Conservation (phyloP, 148 eudicot genomes). For the Nepenthes gracilis region DNA sequence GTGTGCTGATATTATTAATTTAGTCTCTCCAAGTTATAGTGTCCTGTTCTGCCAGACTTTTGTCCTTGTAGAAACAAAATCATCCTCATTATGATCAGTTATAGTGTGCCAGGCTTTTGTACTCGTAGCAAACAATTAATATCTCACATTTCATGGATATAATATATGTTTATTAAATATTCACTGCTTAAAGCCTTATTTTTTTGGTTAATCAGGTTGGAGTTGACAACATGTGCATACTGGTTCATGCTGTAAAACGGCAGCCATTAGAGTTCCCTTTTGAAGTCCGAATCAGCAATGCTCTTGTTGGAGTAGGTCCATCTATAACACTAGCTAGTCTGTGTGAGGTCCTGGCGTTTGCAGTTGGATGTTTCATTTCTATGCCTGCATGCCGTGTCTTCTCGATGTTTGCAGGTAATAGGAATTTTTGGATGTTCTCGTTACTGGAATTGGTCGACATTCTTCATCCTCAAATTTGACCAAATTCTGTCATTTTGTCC, state of each 20-base stretch:
- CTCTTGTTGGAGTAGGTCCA: slow-evolving; percentile 58
- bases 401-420: slow-evolving; percentile 59
- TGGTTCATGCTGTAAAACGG: slow-evolving; percentile 59
- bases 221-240: slow-evolving; percentile 67
- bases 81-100: background rate
- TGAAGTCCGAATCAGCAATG: slow-evolving; percentile 49
- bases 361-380: slow-evolving; percentile 54
- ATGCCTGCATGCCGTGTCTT: slow-evolving; percentile 74
- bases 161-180: too few relatives aligned
- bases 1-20: background rate
- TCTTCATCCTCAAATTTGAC: slow-evolving; percentile 6
- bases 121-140: too few relatives aligned
- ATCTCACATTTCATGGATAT: too few relatives aligned
- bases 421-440: slow-evolving; percentile 7
- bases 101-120: background rate
- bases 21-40: background rate
- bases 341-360: slow-evolving; percentile 60
- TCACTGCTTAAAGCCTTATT: too few relatives aligned
- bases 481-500: slow-evolving; percentile 11
- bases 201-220: slow-evolving; percentile 30
- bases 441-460: slow-evolving; percentile 1
- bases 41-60: too few relatives aligned
- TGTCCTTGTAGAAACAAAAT: too few relatives aligned
- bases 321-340: slow-evolving; percentile 62
- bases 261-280: slow-evolving; percentile 31